Base-by-base conservation (phyloP, 2,329 filamentous ascomycete genomes). In the Aspergillus floridensis region DNA sequence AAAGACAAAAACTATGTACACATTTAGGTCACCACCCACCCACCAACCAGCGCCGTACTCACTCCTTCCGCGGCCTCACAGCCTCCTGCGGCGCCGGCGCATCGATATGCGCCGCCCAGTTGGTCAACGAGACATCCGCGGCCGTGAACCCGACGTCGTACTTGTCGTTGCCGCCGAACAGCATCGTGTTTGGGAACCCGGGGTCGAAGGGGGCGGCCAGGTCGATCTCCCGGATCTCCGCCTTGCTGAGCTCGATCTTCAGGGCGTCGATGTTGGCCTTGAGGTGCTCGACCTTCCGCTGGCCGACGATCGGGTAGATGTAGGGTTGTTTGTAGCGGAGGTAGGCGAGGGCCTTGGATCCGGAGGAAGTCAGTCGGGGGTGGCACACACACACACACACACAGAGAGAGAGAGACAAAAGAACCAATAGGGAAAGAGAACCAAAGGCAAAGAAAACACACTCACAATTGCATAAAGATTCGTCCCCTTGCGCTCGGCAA, bases 201-300 rank as follows among this genome's bases (percentile, higher is more conserved):
- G 79, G 35, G 21, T 87, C 81, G 63, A 88, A 88, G 5, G 76
- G 68, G 50, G 75, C 74, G 12, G 82, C 80, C 2, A 68, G 70
- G 62, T 88, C 85, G 59, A 88, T 82, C 61, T 81, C 79, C 44
- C 76, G 70, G 14, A 87, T 76, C 60, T 88, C 83, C 16, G 83
- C 78, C 2, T 81, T 76, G 0, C 78, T 80, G 57, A 88, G 72
- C 21, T 73, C 66, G 35, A 88, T 68, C 4, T 69, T 76, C 57
- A 88, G 66, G 0, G 83, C 84, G 66, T 82, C 76, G 59, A 88
- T 84, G 66, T 86, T 87, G 16, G 78, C 77, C 57, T 78, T 67
- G 10, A 85, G 66, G 57, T 86, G 82, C 64, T 83, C 80, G 29
- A 82, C 66, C 65, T 81, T 85, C 12, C 82, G 72, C 0, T 80